Evolutionary conservation across 139 green algal species (phyloP), one percentile per base, ranked within the genome.

Genomic region (Chlamydomonas asymmetrica): DNA sequence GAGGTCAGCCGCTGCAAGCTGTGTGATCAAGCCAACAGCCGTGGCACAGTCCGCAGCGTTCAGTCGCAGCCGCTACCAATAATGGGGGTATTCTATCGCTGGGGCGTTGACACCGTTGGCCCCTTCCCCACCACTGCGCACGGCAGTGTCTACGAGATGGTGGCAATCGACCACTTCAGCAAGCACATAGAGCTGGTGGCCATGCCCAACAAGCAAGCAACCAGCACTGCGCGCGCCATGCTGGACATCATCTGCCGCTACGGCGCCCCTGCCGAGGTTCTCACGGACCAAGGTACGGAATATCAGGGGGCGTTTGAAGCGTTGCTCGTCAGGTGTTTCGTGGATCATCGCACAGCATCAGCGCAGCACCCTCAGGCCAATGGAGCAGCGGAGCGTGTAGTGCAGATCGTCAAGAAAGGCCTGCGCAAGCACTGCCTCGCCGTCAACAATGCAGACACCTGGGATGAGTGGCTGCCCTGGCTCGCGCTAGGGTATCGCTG

Each of bases 401-500:
- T 88, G 5, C 63, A 81, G 48, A 73, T 71, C 0, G 8, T 76
- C 0, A 84, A 88, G 60, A 27, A 34, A 2, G 75, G 38, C 4
- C 23, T 88, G 31, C 68, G 64, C 8, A 88, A 86, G 65, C n/a
- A 61, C 43, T 65, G 60, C 27, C 37, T 59, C 18, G 7, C 50
- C 13, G 25, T 5, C 0, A 2, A 32, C 3, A 34, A 43, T 27
- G 29, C 43, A 2, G 1, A 37, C 1, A 27, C 23, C 3, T 85
- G 77, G 78, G 73, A 80, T 38, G 7, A 73, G 23, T 9, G 9
- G 13, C 29, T 85, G 3, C 77, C 63, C 18, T 75, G 68, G 77
- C 60, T 87, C 4, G 52, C 34, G 25, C 50, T 87, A 31, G 75
- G 82, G 0, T 87, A 87, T 34, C 74, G 40, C 8, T 84, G 71